Percentiles rank a stretch among this genome's conserved stretches.
phyloP scores from a whole-genome alignment of 2,329 filamentous ascomycete genomes.

The Colletotrichum melonis region DNA sequence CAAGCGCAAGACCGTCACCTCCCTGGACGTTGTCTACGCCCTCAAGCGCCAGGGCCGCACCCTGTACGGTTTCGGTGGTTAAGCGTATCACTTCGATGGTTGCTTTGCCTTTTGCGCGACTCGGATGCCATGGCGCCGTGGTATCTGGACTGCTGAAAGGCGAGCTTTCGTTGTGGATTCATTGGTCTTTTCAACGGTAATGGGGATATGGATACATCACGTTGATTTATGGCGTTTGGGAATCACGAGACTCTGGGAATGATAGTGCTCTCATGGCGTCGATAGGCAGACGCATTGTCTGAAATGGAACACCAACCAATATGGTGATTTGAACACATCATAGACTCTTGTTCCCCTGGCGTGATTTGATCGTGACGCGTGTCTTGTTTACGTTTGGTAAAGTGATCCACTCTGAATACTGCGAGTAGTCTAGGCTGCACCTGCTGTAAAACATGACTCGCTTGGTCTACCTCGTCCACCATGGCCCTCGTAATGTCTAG shows the following conservation, averaged over 20 bases:
- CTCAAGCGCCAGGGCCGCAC: conserved; percentile 79
- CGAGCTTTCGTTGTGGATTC: not conserved
- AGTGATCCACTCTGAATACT: not conserved
- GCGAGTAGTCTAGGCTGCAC: not conserved
- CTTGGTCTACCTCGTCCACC: conserved; percentile 35
- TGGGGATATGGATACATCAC: conserved; percentile 36
- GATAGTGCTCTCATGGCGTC: conserved; percentile 37
- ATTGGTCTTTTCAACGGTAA: conserved; percentile 35
- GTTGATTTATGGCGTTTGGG: conserved; percentile 41
- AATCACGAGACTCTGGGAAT: conserved; percentile 38
- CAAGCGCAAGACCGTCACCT: conserved; percentile 84
- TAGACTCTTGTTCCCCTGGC: not conserved
- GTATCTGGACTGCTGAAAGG: not conserved
- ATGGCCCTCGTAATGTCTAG: conserved; percentile 48
- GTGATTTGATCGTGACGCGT: not conserved
- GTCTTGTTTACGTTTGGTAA: not conserved
- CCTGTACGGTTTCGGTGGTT: conserved; percentile 92
- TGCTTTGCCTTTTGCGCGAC: not conserved
- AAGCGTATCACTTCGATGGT: conserved; percentile 50
- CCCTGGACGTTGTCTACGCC: conserved; percentile 75
- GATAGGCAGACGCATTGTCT: conserved; percentile 37
- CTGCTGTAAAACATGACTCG: not conserved
- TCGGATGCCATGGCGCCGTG: conserved; percentile 18
- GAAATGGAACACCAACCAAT: conserved; percentile 36
- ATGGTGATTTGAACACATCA: conserved; percentile 37